Evolutionary conservation across 2,329 filamentous ascomycete genomes (phyloP), one percentile per base, ranked within the genome.

Genomic region (Arthrobotrys entomopaga): DNA sequence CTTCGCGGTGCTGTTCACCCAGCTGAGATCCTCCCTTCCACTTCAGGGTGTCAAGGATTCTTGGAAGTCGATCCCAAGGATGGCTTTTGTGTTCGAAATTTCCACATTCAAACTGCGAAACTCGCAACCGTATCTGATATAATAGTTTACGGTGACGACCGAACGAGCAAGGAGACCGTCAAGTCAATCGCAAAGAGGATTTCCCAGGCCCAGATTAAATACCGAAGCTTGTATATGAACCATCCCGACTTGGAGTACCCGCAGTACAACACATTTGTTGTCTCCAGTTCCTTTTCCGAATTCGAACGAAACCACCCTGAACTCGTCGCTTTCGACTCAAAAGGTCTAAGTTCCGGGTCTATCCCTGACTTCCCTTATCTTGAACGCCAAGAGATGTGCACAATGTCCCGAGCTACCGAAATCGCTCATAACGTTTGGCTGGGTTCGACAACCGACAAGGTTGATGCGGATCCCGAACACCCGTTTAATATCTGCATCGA

Each of bases 51-150:
- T 83, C 11, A 82, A 82, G 85, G 88, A 20, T 97, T 99, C 79
- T 83, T 93, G 74, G 91, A 96, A 49, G 86, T 90, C 46, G 95
- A 99, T 79, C 95, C 95, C 0, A 87, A 84, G 65, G 91, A 96
- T 77, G 95, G 95, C 7, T 98, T 98, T 80, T 97, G 92, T 3
- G 93, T 98, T 49, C 88, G 95, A 52, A 98, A 98, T 81, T 99
- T 99, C 80, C 94, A 98, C 79, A 98, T 98, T 43, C 95, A 99
- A 81, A 87, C 91, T 0, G 91, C 91, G 70, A 99, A 99, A 81
- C 84, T 91, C 77, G 93, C 93, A 64, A 88, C 91, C 77, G 87
- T 95, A 7, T 97, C 93, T 0, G 95, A 99, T 80, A 92, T 99
- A 76, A 86, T 99, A 46, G 87, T 99, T 0, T 99, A 99, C 80